Base-by-base conservation (phyloP, 2,329 filamentous ascomycete genomes). In the Zalaria sp. region DNA sequence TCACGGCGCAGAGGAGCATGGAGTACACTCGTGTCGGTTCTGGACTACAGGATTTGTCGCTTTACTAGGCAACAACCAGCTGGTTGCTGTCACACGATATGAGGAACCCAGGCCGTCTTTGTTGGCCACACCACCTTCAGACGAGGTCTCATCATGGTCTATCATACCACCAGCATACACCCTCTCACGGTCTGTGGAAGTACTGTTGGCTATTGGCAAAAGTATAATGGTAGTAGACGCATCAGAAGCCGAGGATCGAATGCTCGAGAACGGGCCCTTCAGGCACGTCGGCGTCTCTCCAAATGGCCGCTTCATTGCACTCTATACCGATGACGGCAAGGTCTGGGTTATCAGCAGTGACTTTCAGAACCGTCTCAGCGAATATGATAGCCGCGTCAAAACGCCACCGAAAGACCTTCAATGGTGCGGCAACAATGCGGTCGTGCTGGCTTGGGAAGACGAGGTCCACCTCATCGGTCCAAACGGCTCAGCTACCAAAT, bases 341-440 rank as follows among this genome's bases (percentile, higher is more conserved):
- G 78, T 91, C 18, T 93, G 91, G 72, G 84, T 98, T 27, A 87
- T 96, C 40, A 91, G 85, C 38, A 89, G 86, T 54, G 89, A 98
- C 59, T 96, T 96, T 58, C 87, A 94, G 57, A 87, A 83, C 54
- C 81, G 88, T 43, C 69, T 94, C 47, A 89, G 87, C 57, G 88
- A 96, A 62, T 89, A 96, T 57, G 79, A 94, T 54, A 89, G 88
- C 1, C 80, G 80, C 50, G 88, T 85, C 6, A 82, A 81, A 58
- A 93, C 86, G 4, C 72, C 81, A 1, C 91, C 91, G 3, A 82
- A 85, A 52, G 85, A 91, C 48, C 73, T 98, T 46, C 81, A 91
- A 53, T 98, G 91, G 91, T 98, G 91, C 59, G 91, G 91, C 4
- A 89, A 91, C 53, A 89, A 96, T 60, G 86, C 88, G 9, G 83